phyloP scores from a whole-genome alignment of 768 basidiomycete genomes.

The Macrolepiota albuminosa region DNA sequence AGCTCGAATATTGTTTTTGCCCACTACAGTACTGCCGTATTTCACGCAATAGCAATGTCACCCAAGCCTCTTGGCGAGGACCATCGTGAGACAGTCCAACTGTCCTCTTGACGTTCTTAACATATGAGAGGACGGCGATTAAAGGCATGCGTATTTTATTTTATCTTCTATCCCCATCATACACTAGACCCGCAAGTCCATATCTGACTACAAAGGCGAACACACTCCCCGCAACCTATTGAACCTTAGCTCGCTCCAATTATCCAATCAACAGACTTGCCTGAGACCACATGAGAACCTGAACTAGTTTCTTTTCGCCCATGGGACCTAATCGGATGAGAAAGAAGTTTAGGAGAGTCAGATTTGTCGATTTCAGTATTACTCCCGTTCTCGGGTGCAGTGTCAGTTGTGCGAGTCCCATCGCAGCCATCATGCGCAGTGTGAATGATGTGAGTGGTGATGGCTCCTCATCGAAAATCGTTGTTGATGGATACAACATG shows the following conservation, averaged over 20 bases:
- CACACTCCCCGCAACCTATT: conserved; percentile 67
- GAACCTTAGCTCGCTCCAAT: neutral
- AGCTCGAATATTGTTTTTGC: neutral
- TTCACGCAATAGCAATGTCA: neutral
- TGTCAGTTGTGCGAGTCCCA: conserved; percentile 67
- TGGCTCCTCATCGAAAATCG: conserved; percentile 55
- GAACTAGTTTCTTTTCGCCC: conserved; percentile 76
- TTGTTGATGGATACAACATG: conserved; percentile 73
- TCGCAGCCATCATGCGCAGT: conserved; percentile 52
- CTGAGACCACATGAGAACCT: conserved; percentile 71
- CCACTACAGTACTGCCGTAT: neutral
- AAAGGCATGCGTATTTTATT: conserved; percentile 3
- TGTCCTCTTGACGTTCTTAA: too few species aligned
- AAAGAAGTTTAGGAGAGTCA: conserved; percentile 88
- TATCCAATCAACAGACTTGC: conserved; percentile 26
- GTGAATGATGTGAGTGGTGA: conserved; percentile 47
- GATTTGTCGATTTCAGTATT: conserved; percentile 75
- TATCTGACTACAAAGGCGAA: conserved; percentile 87
- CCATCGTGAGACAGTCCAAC: neutral
- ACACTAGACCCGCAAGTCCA: conserved; percentile 83
- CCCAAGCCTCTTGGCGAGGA: neutral
- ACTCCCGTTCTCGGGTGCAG: conserved; percentile 46
- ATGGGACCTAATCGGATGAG: conserved; percentile 79
- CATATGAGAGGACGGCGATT: conserved; percentile 5
- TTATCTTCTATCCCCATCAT: conserved; percentile 86